Evolutionary conservation across 768 basidiomycete genomes (phyloP), one percentile per base, ranked within the genome.

Genomic region (Boletus vinaceobasis): DNA sequence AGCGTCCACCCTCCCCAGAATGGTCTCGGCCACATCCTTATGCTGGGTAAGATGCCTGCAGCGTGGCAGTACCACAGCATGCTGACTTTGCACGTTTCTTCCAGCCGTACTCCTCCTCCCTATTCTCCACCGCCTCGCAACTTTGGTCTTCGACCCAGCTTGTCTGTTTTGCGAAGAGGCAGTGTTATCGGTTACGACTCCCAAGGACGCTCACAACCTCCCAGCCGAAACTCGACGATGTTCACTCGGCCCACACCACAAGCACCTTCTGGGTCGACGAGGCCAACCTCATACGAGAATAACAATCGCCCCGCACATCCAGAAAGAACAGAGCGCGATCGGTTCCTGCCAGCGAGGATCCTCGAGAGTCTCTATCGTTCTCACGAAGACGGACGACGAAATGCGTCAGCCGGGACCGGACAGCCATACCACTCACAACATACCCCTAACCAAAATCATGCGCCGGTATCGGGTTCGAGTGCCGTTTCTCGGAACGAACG

Each of bases 1-100:
- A 66, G 65, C 63, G 63, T 32, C 64, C 66, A 36, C 64, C 64
- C 5, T 65, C 64, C 9, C 64, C 64, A 7, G 64, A 65, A 47
- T 65, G 64, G 64, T 57, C 60, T 31, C 61, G 64, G 13, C 64
- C 53, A 43, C 58, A 65, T 17, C 65, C 64, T 21, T 68, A 68
- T 48, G 66, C 64, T 19, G 66, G 66, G 65, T 66, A 56, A 48
- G 65, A 27, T 19, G 1, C 8, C 2, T 33, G 9, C 26, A 52
- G 11, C 6, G 17, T 51, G 29, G 31, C n/a, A 26, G 11, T 21
- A 19, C 15, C 2, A 14, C 19, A 32, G n/a, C 31, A 35, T 8
- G 36, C 50, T 65, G 32, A 65, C 35, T 10, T 7, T 29, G 9
- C 36, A 13, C 35, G n/a, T 48, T 33, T 32, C 15, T 32, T 48